phyloP scores from a whole-genome alignment of 139 green algal genomes.

The Penium margaritaceum region DNA sequence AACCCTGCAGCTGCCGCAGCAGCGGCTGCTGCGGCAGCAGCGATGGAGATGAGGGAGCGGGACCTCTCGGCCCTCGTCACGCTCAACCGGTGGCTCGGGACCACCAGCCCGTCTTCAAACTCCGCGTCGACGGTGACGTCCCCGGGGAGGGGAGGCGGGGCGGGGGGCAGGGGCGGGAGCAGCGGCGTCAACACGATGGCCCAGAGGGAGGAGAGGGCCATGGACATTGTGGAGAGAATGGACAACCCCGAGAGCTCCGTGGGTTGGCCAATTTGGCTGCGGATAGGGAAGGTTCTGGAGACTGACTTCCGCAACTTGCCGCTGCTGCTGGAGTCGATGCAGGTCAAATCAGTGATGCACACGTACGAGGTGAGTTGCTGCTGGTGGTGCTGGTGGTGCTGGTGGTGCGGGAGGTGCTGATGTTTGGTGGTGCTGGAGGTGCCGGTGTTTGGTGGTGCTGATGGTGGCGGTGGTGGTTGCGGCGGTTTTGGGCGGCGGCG shows the following conservation, averaged over 20 bases:
- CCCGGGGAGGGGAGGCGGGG: neutral
- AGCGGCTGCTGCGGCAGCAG: neutral
- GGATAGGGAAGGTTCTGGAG: slow-evolving; percentile 12
- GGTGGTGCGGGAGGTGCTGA: too few relatives aligned
- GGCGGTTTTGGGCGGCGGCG: too few relatives aligned
- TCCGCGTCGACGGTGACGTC: too few relatives aligned
- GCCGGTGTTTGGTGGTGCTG: too few relatives aligned
- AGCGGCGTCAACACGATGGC: slow-evolving; percentile 2
- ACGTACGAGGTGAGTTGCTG: slow-evolving; percentile 1
- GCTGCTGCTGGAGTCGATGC: slow-evolving; percentile 5
- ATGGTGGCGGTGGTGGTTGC: too few relatives aligned
- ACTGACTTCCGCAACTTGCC: neutral
- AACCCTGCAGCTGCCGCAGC: neutral
- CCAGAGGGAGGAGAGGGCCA: neutral
- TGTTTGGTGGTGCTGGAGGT: too few relatives aligned
- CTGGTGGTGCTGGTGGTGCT: neutral
- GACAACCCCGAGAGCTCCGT: neutral
- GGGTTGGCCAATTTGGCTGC: slow-evolving; percentile 10
- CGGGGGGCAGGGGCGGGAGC: neutral
- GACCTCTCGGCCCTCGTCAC: neutral
- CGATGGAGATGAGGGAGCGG: neutral
- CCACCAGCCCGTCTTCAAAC: too few relatives aligned
- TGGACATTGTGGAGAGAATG: slow-evolving; percentile 18
- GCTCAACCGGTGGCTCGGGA: slow-evolving; percentile 7
- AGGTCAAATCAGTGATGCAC: slow-evolving; percentile 6